Percentiles rank a stretch among this genome's conserved stretches.
Conservation (phyloP, 2,329 filamentous ascomycete species). For the Exophiala viscosa region DNA sequence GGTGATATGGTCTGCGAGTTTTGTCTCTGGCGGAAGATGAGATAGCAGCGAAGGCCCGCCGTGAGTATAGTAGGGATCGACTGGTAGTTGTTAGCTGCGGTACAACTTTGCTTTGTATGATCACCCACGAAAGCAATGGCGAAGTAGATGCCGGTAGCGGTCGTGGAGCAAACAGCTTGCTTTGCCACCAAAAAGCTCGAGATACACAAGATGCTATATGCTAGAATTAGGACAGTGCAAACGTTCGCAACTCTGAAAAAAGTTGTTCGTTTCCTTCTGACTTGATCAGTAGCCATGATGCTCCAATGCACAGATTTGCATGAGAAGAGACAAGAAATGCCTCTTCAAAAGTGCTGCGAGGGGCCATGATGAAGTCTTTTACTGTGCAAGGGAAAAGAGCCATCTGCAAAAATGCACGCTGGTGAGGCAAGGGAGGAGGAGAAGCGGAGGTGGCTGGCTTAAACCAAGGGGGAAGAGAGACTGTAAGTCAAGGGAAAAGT, state of each 20-base stretch:
- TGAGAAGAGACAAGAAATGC: not conserved
- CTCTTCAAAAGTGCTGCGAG: not conserved
- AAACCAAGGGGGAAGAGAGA: not conserved
- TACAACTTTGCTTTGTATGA: no score
- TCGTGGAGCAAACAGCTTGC: constrained; percentile 11
- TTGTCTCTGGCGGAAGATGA: constrained; percentile 10
- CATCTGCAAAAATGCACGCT: constrained; percentile 18
- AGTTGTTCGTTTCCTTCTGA: not conserved
- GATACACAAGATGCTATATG: constrained; percentile 11
- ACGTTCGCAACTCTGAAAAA: constrained; percentile 6
- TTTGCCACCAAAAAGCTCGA: constrained; percentile 11
- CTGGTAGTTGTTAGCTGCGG: constrained; percentile 4
- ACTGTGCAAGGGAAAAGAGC: constrained; percentile 1
- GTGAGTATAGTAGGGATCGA: constrained; percentile 15
- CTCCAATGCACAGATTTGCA: not conserved
- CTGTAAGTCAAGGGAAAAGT: not conserved
- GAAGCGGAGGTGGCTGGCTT: not conserved
- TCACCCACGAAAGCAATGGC: constrained; percentile 19
- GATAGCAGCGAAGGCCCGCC: constrained; percentile 9
- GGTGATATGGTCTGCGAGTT: constrained; percentile 11
- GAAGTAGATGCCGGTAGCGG: constrained; percentile 14
- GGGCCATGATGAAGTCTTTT: constrained; percentile 11
- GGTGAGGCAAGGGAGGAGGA: constrained; percentile 2
- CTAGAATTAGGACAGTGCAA: constrained; percentile 6
- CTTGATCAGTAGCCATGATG: constrained; percentile 3